A percentile compares a stretch with the other conserved stretches of the same genome.
These are phyloP conservation scores for Grifola frondosa DNA, from an alignment of 1,284 basidiomycete genomes.

Conservation along the genomic window DNA sequence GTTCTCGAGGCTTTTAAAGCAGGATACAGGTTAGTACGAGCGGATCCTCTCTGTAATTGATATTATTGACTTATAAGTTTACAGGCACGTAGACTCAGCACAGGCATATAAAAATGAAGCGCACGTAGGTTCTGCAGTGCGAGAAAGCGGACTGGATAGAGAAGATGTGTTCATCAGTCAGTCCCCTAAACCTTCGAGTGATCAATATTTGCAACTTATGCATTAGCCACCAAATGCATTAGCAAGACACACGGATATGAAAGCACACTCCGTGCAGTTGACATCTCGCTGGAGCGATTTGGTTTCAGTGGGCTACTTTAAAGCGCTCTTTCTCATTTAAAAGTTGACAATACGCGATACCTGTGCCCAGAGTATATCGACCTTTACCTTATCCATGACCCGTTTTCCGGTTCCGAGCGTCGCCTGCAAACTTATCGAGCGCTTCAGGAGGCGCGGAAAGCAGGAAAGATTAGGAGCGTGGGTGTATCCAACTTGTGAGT, in stretches of 20 bases:
- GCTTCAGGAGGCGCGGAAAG: constrained; percentile 44
- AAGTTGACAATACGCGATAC: too few species aligned
- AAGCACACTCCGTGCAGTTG: constrained; percentile 23
- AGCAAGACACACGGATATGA: constrained; percentile 30
- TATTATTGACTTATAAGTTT: not conserved
- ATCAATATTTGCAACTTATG: not conserved
- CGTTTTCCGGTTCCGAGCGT: constrained; percentile 41
- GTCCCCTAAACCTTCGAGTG: constrained; percentile 21
- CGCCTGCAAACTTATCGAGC: constrained; percentile 49
- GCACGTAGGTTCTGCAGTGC: constrained; percentile 58
- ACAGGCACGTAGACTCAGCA: constrained; percentile 68
- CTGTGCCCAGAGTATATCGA: constrained; percentile 50
- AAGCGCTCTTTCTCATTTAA: not conserved
- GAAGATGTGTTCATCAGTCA: constrained; percentile 74
- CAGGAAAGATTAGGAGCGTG: constrained; percentile 53
- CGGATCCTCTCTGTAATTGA: too few species aligned
- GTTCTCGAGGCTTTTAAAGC: constrained; percentile 65
- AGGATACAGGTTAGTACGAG: constrained; percentile 56
- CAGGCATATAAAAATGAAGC: constrained; percentile 76
- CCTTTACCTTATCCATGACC: constrained; percentile 60
- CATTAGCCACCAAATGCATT: constrained; percentile 25
- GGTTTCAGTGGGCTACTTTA: constrained; percentile 19
- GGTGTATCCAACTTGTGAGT: constrained; percentile 68
- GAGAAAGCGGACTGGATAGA: constrained; percentile 49
- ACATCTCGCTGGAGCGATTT: constrained; percentile 22